Evolutionary conservation across 2,329 filamentous ascomycete genomes (phyloP), one percentile per base, ranked within the genome.

Genomic region (Pezicula neosporulosa): DNA sequence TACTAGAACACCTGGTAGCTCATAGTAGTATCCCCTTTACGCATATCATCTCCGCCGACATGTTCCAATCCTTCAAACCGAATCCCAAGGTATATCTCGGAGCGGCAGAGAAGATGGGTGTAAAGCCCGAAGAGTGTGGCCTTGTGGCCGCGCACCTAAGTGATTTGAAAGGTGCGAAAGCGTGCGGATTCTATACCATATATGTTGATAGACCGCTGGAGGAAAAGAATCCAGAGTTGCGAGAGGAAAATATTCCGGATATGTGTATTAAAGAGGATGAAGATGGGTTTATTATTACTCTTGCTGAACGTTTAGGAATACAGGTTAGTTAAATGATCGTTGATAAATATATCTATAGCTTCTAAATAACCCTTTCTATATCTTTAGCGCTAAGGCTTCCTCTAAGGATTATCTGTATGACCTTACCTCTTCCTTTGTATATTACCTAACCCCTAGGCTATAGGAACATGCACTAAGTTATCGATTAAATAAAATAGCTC

Each of bases 121-220:
- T 84, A 39, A 56, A 52, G 51, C 51, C 45, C n/a, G 61, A 76
- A 55, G 74, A 90, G 63, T 85, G 89, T 55, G 85, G 80, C 30
- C 82, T 92, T 80, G 86, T 93, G 24, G 89, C 89, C 13, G 83
- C 88, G 43, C 88, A 92, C 68, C 70, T 92, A 53, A 68, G 64
- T 6, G 88, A 92, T 67, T 70, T 93, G 46, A 71, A 79, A 53
- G 85, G 77, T 0, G 88, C 88, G 5, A 82, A 81, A 60, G 64
- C 63, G 3, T 76, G 75, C 51, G 88, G 88, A 44, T 51, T 54
- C 48, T 51, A 48, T 51, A 33, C 51, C 35, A 54, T 54, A 41
- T 54, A 50, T 51, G 44, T 54, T 33, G 48, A 54, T 9, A 37
- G 51, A 48, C 51, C 51, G 27, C 42, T 51, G 44, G 48, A 51